Percentiles rank a stretch among this genome's conserved stretches.
Conservation (phyloP, 208 protist genomes). For the Acanthamoeba healyi region DNA sequence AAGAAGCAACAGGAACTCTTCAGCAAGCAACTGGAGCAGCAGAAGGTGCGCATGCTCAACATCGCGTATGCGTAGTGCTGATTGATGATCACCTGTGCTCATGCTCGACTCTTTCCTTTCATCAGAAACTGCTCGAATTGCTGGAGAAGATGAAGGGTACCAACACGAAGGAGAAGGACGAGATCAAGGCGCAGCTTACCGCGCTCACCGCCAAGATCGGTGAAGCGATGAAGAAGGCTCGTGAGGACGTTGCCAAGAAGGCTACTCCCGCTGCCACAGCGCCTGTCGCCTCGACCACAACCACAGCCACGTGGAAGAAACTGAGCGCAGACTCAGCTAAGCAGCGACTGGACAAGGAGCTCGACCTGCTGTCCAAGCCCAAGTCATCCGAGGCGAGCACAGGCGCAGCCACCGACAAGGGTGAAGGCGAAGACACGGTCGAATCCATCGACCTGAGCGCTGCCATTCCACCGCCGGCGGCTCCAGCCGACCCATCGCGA, state of each 20-base stretch:
- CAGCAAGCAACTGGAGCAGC: constrained; percentile 69
- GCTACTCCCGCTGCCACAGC: background rate
- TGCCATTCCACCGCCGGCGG: background rate
- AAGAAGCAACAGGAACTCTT: constrained; percentile 60
- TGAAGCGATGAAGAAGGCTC: constrained; percentile 32
- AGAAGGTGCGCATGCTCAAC: constrained; percentile 30
- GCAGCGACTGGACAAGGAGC: constrained; percentile 20
- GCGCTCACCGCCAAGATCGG: constrained; percentile 38
- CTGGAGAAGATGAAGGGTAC: constrained; percentile 49
- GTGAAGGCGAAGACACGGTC: background rate
- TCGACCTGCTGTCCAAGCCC: background rate
- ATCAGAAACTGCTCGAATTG: constrained; percentile 15
- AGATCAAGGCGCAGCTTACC: constrained; percentile 48
- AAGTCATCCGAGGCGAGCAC: background rate
- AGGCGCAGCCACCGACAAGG: background rate
- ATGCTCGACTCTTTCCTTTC: no score
- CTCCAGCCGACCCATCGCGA: background rate
- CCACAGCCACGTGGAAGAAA: constrained; percentile 15
- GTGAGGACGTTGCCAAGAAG: constrained; percentile 17
- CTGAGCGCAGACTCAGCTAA: background rate
- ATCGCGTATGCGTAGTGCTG: background rate
- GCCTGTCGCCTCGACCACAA: background rate
- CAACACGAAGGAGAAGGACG: constrained; percentile 51
- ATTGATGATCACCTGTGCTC: background rate
- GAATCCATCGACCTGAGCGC: background rate